Percentiles rank a stretch among this genome's conserved stretches.
phyloP scores from a whole-genome alignment of 164 flowering plant genomes.

The Magnolia officinalis region DNA sequence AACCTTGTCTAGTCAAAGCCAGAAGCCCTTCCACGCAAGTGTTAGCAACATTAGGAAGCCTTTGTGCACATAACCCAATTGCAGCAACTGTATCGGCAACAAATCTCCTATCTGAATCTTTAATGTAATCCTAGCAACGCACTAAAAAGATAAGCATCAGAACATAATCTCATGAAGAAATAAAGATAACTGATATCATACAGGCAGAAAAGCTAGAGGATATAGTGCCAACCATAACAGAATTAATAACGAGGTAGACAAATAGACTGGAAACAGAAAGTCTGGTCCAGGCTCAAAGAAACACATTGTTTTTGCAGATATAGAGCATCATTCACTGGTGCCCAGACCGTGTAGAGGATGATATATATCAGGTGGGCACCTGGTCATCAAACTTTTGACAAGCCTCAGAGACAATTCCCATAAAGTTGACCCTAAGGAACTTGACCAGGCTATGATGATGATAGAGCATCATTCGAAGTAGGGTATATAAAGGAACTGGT shows the following conservation, averaged over 20 bases:
- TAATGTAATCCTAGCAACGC: conserved; percentile 79
- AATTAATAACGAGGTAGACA: background rate
- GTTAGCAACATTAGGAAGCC: conserved; percentile 59
- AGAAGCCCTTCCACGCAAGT: conserved; percentile 78
- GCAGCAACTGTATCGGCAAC: conserved; percentile 94
- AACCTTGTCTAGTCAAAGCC: conserved; percentile 62
- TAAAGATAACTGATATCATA: background rate
- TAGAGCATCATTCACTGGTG: background rate
- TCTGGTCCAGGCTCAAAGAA: background rate
- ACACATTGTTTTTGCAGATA: background rate
- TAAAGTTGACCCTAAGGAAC: no score
- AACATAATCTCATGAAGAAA: background rate
- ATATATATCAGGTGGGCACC: no score
- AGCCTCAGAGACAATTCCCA: no score
- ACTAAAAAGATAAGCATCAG: conserved; percentile 42
- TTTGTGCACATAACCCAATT: conserved; percentile 83
- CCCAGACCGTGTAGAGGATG: no score
- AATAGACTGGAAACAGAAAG: background rate
- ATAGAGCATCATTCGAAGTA: no score
- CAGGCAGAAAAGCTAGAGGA: background rate
- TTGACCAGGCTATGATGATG: no score
- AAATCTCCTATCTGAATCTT: conserved; percentile 90
- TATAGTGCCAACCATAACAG: background rate
- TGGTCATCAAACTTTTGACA: no score
- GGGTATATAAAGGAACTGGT: no score